Evolutionary conservation across 2,329 filamentous ascomycete species (phyloP), one percentile per base, ranked within the genome.

Genomic region (Lachnellula suecica): DNA sequence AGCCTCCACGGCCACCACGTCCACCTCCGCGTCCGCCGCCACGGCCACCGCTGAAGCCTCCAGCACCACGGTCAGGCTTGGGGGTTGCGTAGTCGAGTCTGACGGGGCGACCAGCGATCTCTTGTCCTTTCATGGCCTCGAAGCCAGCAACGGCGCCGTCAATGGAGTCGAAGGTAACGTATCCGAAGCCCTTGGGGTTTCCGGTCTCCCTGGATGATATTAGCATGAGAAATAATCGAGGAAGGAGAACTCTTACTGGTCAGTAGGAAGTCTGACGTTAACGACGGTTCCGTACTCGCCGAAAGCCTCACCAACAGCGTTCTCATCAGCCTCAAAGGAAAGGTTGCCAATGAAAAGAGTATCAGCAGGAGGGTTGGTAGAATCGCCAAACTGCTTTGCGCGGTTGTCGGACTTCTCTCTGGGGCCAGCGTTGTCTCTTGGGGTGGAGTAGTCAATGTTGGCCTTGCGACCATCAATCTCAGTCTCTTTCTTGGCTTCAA

Each of bases 341-440:
- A 90, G 71, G 75, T 90, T 90, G 61, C 85, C 86, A 59, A 88
- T 75, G 74, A 87, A 90, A 50, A 90, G 76, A 27, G 87, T 89
- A 65, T 85, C 81, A 66, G 79, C 82, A 58, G 83, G 82, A 59
- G 82, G 75, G 71, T 81, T 85, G 56, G 77, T 72, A 63, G 79
- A 74, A 70, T 90, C 86, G 59, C 87, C 86, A 66, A 78, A 89
- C 59, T 72, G 70, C 34, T 76, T 70, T 51, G 76, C 73, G 50
- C 76, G 74, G 52, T 78, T 73, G 62, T 76, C 71, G 60, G 78
- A 76, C 58, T 79, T 77, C 51, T 76, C 74, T 58, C 74, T 70
- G 57, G 70, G 71, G 60, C 72, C 72, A 51, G 68, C 68, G 61
- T 76, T 75, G 60, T 77, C 73, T 58, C 84, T 82, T 47, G 80